Conservation (phyloP, 768 basidiomycete species). For the Pleurotus eryngii region DNA sequence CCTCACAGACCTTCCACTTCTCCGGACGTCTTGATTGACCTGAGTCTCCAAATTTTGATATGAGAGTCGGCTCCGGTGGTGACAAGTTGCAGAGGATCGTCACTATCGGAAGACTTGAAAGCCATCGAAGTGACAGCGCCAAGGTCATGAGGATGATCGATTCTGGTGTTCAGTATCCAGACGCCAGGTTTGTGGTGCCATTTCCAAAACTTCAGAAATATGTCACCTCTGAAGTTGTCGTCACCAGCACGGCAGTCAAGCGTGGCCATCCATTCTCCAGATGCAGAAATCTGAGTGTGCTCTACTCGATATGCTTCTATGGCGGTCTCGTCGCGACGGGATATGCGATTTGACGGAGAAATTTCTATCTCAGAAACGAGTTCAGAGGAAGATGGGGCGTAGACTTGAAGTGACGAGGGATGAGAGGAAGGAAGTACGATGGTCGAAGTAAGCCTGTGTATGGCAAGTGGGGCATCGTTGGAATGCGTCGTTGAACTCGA, state of each 20-base stretch:
- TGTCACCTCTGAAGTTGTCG: slow-evolving; percentile 59
- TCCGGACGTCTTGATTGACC: slow-evolving; percentile 40
- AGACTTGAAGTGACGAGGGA: slow-evolving; percentile 91
- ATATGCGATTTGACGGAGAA: slow-evolving; percentile 88
- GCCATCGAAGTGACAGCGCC: slow-evolving; percentile 56
- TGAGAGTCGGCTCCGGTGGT: slow-evolving; percentile 74
- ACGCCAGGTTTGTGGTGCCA: slow-evolving; percentile 65
- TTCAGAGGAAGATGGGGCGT: slow-evolving; percentile 67
- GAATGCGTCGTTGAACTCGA: slow-evolving; percentile 31
- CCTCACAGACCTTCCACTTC: slow-evolving; percentile 47
- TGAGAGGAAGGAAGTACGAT: slow-evolving; percentile 91
- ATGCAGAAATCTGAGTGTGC: slow-evolving; percentile 56
- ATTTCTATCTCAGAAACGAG: slow-evolving; percentile 88
- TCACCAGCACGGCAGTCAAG: slow-evolving; percentile 73
- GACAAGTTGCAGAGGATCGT: slow-evolving; percentile 45
- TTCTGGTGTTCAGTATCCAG: slow-evolving; percentile 83
- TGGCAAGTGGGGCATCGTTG: slow-evolving; percentile 60
- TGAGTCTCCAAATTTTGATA: slow-evolving; percentile 81
- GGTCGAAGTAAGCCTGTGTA: slow-evolving; percentile 70
- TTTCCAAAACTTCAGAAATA: slow-evolving; percentile 87
- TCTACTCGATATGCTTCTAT: slow-evolving; percentile 78
- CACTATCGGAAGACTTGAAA: slow-evolving; percentile 56
- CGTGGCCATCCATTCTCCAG: slow-evolving; percentile 91
- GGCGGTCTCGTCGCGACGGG: slow-evolving; percentile 72
- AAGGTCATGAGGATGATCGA: slow-evolving; percentile 83